phyloP scores from a whole-genome alignment of 208 protist genomes.

The Angomonas deanei region DNA sequence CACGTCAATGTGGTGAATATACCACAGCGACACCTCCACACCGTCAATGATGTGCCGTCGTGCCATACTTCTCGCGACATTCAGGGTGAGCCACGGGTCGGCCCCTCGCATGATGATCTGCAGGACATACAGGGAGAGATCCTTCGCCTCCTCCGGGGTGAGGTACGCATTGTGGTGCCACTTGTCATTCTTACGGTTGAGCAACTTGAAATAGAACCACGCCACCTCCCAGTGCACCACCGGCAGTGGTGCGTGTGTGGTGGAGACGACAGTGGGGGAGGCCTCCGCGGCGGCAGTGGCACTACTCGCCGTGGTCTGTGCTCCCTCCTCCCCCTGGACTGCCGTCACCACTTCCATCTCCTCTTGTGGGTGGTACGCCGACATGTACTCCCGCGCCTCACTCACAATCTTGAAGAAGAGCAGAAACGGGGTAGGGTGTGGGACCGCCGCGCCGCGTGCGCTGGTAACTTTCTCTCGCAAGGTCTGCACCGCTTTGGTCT shows the following conservation, averaged over 20 bases:
- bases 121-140: slow-evolving; percentile 56
- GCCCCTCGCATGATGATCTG: slow-evolving; percentile 69
- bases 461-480: background rate
- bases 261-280: background rate
- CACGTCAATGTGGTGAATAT: slow-evolving; percentile 68
- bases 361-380: slow-evolving; percentile 8
- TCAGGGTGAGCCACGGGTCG: slow-evolving; percentile 74
- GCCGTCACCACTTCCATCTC: background rate
- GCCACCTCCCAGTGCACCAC: slow-evolving; percentile 85
- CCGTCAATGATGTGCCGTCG: slow-evolving; percentile 67
- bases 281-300: background rate
- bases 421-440: slow-evolving; percentile 66
- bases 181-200: slow-evolving; percentile 62
- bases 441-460: slow-evolving; percentile 15
- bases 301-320: background rate
- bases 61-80: slow-evolving; percentile 56
- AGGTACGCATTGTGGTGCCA: slow-evolving; percentile 42
- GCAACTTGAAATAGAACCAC: slow-evolving; percentile 65
- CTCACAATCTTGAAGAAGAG: slow-evolving; percentile 72
- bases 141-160: slow-evolving; percentile 43
- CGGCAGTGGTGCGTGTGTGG: slow-evolving; percentile 21
- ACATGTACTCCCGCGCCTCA: slow-evolving; percentile 58
- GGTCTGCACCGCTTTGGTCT: background rate
- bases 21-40: slow-evolving; percentile 75
- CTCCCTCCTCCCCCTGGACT: background rate